Percentiles rank a stretch among this genome's conserved stretches.
These are phyloP conservation scores for Erodium maritimum DNA, from an alignment of 345 rosid genomes.

Conservation along the genomic window DNA sequence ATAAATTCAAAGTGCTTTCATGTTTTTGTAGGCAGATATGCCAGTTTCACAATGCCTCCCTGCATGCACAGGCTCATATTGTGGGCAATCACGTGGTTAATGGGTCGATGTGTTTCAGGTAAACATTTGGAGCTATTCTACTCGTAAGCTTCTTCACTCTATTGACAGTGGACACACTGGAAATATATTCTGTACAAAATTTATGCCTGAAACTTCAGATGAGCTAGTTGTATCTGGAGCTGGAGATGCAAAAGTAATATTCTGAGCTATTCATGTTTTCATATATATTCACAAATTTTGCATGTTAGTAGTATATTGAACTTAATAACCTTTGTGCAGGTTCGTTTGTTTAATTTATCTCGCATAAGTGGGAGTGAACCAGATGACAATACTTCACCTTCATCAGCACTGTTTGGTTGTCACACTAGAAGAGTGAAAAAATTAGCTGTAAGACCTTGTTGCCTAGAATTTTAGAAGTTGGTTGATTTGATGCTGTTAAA, in stretches of 20 bases:
- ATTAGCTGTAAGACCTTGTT: conserved; percentile 59
- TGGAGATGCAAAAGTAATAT: conserved; percentile 85
- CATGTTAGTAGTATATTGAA: conserved; percentile 9
- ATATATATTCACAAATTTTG: conserved; percentile 1
- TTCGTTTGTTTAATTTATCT: conserved; percentile 68
- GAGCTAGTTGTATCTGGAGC: conserved; percentile 90
- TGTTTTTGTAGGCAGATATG: too few relatives aligned
- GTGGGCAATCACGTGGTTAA: not conserved
- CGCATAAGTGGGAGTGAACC: conserved; percentile 36
- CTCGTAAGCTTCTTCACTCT: conserved; percentile 73
- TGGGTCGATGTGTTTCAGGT: conserved; percentile 26
- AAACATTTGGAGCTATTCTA: conserved; percentile 70
- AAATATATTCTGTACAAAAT: conserved; percentile 85
- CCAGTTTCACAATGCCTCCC: too few relatives aligned
- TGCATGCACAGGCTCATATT: not conserved
- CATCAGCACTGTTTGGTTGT: conserved; percentile 68
- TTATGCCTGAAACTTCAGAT: conserved; percentile 92
- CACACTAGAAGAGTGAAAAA: conserved; percentile 90
- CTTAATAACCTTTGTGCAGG: conserved; percentile 29
- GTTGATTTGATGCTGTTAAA: not conserved
- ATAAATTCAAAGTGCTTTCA: not conserved
- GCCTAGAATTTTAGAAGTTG: conserved; percentile 7
- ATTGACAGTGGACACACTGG: conserved; percentile 82
- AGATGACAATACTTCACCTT: conserved; percentile 48
- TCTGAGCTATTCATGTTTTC: conserved; percentile 4